A percentile compares a stretch with the other conserved stretches of the same genome.
These are phyloP conservation scores for Pleurozium schreberi DNA, from an alignment of 225 moss, liverwort and hornwort species.

Conservation along the genomic window DNA sequence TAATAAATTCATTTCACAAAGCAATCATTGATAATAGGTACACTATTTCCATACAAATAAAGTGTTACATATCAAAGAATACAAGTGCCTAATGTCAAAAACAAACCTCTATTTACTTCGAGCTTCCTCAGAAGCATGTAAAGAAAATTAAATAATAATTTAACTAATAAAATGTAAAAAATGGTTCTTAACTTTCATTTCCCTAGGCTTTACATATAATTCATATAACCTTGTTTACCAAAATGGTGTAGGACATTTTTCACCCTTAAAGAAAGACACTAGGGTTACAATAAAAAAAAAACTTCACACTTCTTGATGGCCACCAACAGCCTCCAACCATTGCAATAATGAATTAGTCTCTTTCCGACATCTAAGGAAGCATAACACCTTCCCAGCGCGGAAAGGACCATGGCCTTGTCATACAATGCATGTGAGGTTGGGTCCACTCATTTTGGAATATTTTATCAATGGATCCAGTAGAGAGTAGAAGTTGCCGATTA, in stretches of 20 bases:
- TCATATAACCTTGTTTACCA: background rate
- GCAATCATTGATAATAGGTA: background rate
- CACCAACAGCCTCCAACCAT: background rate
- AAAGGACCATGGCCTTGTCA: background rate
- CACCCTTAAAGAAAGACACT: too few relatives aligned
- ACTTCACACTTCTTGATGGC: too few relatives aligned
- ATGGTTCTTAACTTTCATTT: background rate
- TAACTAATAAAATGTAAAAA: background rate
- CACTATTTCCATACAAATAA: background rate
- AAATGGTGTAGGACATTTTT: too few relatives aligned
- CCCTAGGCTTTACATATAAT: rapidly evolving
- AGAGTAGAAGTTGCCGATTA: too few relatives aligned
- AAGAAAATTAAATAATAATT: too few relatives aligned
- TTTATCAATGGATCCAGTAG: too few relatives aligned
- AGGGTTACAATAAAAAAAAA: too few relatives aligned
- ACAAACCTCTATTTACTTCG: background rate
- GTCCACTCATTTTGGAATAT: too few relatives aligned
- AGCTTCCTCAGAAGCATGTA: background rate
- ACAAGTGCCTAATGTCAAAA: rapidly evolving
- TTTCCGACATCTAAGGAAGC: background rate
- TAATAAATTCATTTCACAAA: background rate
- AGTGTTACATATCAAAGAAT: background rate
- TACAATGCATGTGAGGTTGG: too few relatives aligned
- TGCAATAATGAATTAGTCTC: background rate
- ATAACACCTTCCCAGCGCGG: background rate